Conservation (phyloP, 495 filamentous ascomycete species). For the Aspergillus haitiensis region DNA sequence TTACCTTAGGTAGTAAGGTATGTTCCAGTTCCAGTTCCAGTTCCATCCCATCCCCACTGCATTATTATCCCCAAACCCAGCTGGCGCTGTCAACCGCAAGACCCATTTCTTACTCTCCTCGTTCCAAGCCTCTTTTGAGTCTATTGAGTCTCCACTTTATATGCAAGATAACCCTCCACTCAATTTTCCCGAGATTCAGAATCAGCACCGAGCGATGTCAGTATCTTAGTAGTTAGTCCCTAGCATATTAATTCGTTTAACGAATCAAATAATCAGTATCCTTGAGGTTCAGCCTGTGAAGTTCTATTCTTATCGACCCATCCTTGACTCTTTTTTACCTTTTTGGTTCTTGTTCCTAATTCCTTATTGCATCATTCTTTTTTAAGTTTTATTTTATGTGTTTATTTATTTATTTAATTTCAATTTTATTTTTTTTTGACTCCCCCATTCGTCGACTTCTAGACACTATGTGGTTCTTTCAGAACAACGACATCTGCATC, state of each 20-base stretch:
- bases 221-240: background rate
- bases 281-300: conserved; percentile 5
- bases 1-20: too few species aligned
- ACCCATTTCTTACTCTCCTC: conserved; percentile 1
- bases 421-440: conserved; percentile 11
- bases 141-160: background rate
- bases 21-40: too few species aligned
- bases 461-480: background rate
- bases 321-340: background rate
- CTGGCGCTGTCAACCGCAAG: conserved; percentile 16
- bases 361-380: background rate
- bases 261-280: background rate
- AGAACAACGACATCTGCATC: conserved; percentile 3
- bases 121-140: conserved; percentile 1
- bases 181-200: background rate
- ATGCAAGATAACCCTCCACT: conserved; percentile 6
- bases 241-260: background rate
- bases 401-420: conserved; percentile 8
- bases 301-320: conserved; percentile 5
- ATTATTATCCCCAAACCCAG: conserved; percentile 9
- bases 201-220: background rate
- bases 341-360: too few species aligned
- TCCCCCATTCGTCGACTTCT: background rate
- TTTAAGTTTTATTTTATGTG: background rate
- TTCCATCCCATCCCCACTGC: background rate